Conservation (phyloP, 176 grass and related monocot genomes). For the Hordeum marinum region DNA sequence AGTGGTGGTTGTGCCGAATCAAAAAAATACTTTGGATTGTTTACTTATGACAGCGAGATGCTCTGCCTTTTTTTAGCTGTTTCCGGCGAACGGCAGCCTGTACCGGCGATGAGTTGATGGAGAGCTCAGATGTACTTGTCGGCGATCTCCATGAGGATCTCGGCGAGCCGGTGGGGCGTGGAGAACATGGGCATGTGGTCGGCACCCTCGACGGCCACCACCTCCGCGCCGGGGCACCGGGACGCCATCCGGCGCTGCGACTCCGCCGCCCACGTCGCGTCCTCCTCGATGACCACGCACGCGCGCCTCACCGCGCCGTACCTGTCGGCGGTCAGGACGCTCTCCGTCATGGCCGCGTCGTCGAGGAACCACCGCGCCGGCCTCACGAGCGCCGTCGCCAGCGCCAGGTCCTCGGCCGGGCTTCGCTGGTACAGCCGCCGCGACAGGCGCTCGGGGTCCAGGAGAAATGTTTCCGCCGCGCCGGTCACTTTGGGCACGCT, state of each 20-base stretch:
- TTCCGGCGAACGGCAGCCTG: no score
- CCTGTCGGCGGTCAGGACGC: background rate
- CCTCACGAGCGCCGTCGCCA: slow-evolving; percentile 31
- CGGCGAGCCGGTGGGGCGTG: slow-evolving; percentile 18
- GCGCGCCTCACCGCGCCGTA: slow-evolving; percentile 36
- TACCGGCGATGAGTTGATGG: background rate
- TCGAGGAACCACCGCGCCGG: background rate
- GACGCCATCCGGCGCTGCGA: slow-evolving; percentile 34
- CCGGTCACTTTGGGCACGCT: background rate
- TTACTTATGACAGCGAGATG: no score
- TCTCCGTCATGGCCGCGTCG: background rate
- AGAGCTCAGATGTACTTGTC: background rate
- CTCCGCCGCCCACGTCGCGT: background rate
- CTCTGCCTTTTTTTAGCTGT: background rate
- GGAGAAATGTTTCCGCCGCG: background rate
- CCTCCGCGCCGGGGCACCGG: slow-evolving; percentile 28
- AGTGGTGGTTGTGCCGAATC: no score
- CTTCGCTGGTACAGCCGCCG: slow-evolving; percentile 8
- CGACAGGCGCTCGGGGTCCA: slow-evolving; percentile 1
- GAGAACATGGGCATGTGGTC: slow-evolving; percentile 64
- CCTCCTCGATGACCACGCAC: slow-evolving; percentile 29
- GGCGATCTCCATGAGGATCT: slow-evolving; percentile 24
- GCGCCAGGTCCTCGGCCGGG: slow-evolving; percentile 28
- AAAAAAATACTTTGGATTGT: no score
- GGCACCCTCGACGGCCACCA: slow-evolving; percentile 27